Evolutionary conservation across 805 yeast species (phyloP).

Genomic region (Schizosaccharomyces osmophilus): DNA sequence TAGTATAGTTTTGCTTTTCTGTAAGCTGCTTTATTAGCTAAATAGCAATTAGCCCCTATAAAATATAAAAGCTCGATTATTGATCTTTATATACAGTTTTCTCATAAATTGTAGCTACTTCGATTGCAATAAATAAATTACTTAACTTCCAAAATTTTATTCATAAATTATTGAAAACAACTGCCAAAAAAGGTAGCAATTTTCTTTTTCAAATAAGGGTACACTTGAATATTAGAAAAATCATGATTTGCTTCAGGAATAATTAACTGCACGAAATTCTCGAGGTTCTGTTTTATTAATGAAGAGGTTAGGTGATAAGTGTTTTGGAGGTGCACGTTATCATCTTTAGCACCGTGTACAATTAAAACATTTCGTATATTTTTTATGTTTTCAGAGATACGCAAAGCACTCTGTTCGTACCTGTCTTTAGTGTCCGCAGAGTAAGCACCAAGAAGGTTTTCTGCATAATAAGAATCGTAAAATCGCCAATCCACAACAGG

Average conservation of each 20-base stretch:
- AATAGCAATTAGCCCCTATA: too few species aligned
- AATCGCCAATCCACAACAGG: constrained; percentile 89
- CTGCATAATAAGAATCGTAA: constrained; percentile 73
- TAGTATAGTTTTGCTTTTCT: too few species aligned
- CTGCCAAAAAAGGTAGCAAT: not conserved
- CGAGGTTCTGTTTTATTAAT: not conserved
- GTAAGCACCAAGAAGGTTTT: constrained; percentile 78
- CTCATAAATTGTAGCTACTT: too few species aligned
- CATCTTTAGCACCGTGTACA: constrained; percentile 95
- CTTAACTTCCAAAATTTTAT: too few species aligned
- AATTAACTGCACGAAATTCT: not conserved
- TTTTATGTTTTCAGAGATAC: constrained; percentile 30
- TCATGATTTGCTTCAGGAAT: not conserved
- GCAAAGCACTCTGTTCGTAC: constrained; percentile 33
- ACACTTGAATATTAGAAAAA: not conserved
- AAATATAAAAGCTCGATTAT: too few species aligned
- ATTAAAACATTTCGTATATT: constrained; percentile 42
- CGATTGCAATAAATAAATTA: too few species aligned
- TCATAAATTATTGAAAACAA: not conserved
- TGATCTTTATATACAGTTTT: too few species aligned
- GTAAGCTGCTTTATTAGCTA: too few species aligned
- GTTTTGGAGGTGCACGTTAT: constrained; percentile 88
- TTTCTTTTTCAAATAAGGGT: not conserved
- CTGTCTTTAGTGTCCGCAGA: constrained; percentile 31
- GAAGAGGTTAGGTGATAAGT: constrained; percentile 28